A percentile compares a stretch with the other conserved stretches of the same genome.
phyloP scores from a whole-genome alignment of 2,329 filamentous ascomycete species.

The Colletotrichum salicis region DNA sequence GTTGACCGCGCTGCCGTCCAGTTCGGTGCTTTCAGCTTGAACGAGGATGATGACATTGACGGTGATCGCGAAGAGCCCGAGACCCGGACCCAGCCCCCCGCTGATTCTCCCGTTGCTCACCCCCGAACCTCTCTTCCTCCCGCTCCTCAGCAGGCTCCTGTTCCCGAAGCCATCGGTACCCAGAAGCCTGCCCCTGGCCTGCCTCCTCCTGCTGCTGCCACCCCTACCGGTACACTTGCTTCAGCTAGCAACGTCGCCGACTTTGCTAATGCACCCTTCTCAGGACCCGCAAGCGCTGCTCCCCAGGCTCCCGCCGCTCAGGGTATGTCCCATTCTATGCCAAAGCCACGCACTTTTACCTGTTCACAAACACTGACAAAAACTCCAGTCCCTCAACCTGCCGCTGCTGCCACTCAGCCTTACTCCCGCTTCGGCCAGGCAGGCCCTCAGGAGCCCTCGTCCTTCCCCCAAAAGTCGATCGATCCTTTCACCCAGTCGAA shows the following conservation, averaged over 20 bases:
- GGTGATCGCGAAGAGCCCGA: slow-evolving; percentile 95
- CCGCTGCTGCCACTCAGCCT: slow-evolving; percentile 69
- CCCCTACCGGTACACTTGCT: slow-evolving; percentile 45
- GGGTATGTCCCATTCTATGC: slow-evolving; percentile 49
- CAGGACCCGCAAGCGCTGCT: slow-evolving; percentile 43
- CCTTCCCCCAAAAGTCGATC: slow-evolving; percentile 80
- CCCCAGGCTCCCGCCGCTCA: slow-evolving; percentile 40
- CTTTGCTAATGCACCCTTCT: slow-evolving; percentile 14
- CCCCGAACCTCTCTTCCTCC: slow-evolving; percentile 90
- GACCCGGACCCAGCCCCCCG: slow-evolving; percentile 91
- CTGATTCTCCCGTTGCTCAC: slow-evolving; percentile 87
- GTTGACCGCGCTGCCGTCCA: slow-evolving; percentile 93
- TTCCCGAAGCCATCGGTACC: slow-evolving; percentile 65
- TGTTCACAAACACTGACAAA: background rate
- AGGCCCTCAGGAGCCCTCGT: slow-evolving; percentile 68
- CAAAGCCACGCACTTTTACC: slow-evolving; percentile 38
- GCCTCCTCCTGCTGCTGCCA: slow-evolving; percentile 54
- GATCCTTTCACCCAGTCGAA: slow-evolving; percentile 87
- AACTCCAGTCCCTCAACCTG: slow-evolving; percentile 54
- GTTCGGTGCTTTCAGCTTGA: slow-evolving; percentile 94
- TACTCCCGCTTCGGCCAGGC: slow-evolving; percentile 77
- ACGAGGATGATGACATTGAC: slow-evolving; percentile 87
- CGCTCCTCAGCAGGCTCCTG: slow-evolving; percentile 63
- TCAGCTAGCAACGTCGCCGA: slow-evolving; percentile 35
- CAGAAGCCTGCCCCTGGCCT: slow-evolving; percentile 62